These are phyloP conservation scores for Cercospora sesami DNA, from an alignment of 2,329 filamentous ascomycete genomes.

Conservation along the genomic window DNA sequence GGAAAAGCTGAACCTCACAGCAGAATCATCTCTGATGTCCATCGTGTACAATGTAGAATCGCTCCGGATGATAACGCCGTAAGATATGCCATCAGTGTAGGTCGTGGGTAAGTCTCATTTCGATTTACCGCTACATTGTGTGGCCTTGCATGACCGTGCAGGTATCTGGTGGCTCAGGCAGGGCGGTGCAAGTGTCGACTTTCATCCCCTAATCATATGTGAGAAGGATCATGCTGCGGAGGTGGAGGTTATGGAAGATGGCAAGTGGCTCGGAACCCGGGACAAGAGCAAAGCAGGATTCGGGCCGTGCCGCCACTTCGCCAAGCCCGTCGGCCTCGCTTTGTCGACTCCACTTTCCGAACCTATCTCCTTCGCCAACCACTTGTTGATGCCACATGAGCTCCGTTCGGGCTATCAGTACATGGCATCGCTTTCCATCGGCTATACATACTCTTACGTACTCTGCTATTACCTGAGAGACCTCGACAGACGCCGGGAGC, in stretches of 20 bases:
- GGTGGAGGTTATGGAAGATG: too few relatives aligned
- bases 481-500: neutral
- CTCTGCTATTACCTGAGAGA: neutral
- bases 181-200: too few relatives aligned
- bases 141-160: too few relatives aligned
- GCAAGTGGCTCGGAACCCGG: too few relatives aligned
- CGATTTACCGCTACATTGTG: neutral
- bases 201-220: too few relatives aligned
- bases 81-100: neutral
- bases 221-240: too few relatives aligned
- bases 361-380: neutral
- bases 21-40: neutral
- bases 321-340: neutral
- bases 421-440: neutral
- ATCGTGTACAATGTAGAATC: neutral
- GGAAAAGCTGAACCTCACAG: neutral
- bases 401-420: neutral
- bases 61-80: neutral
- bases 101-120: neutral
- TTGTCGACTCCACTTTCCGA: neutral
- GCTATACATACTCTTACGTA: neutral
- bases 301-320: neutral
- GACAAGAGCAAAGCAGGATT: neutral
- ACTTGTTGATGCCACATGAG: neutral
- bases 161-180: too few relatives aligned